Base-by-base conservation (phyloP, 2,329 filamentous ascomycete species). In the Atkinsonella hypoxylon region DNA sequence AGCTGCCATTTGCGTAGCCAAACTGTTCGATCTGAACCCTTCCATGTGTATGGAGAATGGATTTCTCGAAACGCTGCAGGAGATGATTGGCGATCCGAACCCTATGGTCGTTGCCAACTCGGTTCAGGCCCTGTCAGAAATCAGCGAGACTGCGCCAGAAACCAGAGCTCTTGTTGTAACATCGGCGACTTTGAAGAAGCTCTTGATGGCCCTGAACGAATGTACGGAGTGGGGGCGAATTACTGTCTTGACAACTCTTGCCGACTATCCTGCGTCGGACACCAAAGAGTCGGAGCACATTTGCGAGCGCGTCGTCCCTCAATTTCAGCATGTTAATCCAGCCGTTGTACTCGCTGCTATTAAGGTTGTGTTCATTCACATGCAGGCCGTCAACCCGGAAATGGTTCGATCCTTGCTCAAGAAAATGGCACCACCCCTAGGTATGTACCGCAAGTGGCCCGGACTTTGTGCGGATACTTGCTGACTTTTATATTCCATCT, bases 101-200 rank as follows among this genome's bases (percentile, higher is more conserved):
- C 93, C 93, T 3, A 98, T 97, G 91, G 93, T 98, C 4, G 93
- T 98, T 52, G 93, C 93, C 55, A 98, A 98, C 71, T 93, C 89
- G 13, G 93, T 98, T 9, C 91, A 90, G 55, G 93, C 93, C 3
- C 76, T 98, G 48, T 84, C 87, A 9, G 93, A 98, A 65, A 98
- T 98, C 62, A 77, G 78, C 59, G 90, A 98, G 65, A 82, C 88
- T 0, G 87, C 90, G 0, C 93, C 93, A 11, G 91, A 97, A 66
- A 96, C 90, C 1, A 82, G 82, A 55, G 93, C 91, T 4, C 74
- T 98, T 50, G 76, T 88, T 46, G 85, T 98, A 54, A 94, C 86
- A 1, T 78, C 88, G 2, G 77, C 82, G 53, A 91, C 83, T 3
- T 73, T 98, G 56, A 96, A 96, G 75, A 98, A 97, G 72, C 81